phyloP scores from a whole-genome alignment of 345 rosid species.

The Isatis tinctoria region DNA sequence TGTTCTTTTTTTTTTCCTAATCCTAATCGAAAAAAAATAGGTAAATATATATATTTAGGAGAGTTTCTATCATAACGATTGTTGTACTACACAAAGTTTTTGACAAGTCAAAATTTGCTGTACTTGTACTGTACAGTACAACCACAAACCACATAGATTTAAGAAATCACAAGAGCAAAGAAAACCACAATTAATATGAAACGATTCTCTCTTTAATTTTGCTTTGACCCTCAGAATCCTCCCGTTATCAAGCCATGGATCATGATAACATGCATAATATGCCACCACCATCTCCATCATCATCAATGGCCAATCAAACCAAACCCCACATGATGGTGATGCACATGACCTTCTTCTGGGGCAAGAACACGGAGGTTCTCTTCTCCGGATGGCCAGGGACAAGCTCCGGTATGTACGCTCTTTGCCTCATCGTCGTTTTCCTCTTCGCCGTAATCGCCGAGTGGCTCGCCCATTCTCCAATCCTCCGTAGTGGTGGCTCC shows the following conservation, averaged over 20 bases:
- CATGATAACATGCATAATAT: constrained; percentile 38
- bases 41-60: neutral
- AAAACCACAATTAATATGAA: neutral
- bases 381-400: constrained; percentile 72
- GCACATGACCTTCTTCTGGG: constrained; percentile 85
- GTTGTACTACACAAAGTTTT: neutral
- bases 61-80: neutral
- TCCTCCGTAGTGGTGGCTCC: constrained; percentile 28
- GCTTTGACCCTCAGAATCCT: neutral
- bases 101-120: neutral
- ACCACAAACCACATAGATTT: neutral
- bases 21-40: neutral
- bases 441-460: constrained; percentile 44
- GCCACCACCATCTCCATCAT: constrained; percentile 31
- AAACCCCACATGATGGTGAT: constrained; percentile 38
- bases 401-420: constrained; percentile 46
- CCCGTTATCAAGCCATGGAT: constrained; percentile 17
- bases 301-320: constrained; percentile 14
- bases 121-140: neutral
- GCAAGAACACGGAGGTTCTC: constrained; percentile 50
- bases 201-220: neutral
- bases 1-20: neutral
- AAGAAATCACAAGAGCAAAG: neutral
- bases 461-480: constrained; percentile 46
- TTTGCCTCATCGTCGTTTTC: constrained; percentile 50